A percentile compares a stretch with the other conserved stretches of the same genome.
phyloP scores from a whole-genome alignment of 2,329 filamentous ascomycete genomes.

The Fusarium sp. region DNA sequence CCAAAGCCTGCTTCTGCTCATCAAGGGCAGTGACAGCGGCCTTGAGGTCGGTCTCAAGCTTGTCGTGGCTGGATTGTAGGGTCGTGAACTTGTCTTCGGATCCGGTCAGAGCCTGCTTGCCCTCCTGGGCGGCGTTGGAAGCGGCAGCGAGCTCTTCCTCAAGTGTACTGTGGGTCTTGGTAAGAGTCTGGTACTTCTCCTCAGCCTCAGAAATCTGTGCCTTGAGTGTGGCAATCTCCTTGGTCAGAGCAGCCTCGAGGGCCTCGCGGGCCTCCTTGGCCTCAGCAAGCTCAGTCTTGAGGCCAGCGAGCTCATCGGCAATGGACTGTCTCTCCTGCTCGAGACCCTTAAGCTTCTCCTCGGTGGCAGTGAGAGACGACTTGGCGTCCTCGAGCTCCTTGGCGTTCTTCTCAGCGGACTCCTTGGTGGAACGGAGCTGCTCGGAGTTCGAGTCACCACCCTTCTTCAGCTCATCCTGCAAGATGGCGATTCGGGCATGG shows the following conservation, averaged over 20 bases:
- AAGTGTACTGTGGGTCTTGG: conserved; percentile 49
- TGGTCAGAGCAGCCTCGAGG: conserved; percentile 50
- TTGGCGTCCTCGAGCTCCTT: conserved; percentile 46
- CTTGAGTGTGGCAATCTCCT: conserved; percentile 51
- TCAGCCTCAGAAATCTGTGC: conserved; percentile 51
- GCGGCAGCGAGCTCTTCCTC: conserved; percentile 51
- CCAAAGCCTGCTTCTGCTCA: conserved; percentile 47
- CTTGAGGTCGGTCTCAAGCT: conserved; percentile 47
- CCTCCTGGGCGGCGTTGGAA: conserved; percentile 45
- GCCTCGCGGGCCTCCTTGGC: conserved; percentile 52
- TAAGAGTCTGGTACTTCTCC: conserved; percentile 51
- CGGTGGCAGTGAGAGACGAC: conserved; percentile 39
- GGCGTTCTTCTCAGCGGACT: conserved; percentile 36
- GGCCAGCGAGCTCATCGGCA: conserved; percentile 50
- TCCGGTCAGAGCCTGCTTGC: conserved; percentile 46
- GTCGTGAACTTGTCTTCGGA: conserved; percentile 47
- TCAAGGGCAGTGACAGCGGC: conserved; percentile 46
- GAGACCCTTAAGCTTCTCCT: conserved; percentile 46
- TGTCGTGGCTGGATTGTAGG: conserved; percentile 46
- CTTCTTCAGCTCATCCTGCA: conserved; percentile 53
- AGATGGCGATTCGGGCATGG: conserved; percentile 51
- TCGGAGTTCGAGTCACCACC: conserved; percentile 42
- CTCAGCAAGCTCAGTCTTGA: conserved; percentile 52
- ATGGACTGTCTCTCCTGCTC: conserved; percentile 49
- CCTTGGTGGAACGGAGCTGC: conserved; percentile 47